Evolutionary conservation across 495 filamentous ascomycete species (phyloP), one percentile per base, ranked within the genome.

Genomic region (Sporormia fimetaria): DNA sequence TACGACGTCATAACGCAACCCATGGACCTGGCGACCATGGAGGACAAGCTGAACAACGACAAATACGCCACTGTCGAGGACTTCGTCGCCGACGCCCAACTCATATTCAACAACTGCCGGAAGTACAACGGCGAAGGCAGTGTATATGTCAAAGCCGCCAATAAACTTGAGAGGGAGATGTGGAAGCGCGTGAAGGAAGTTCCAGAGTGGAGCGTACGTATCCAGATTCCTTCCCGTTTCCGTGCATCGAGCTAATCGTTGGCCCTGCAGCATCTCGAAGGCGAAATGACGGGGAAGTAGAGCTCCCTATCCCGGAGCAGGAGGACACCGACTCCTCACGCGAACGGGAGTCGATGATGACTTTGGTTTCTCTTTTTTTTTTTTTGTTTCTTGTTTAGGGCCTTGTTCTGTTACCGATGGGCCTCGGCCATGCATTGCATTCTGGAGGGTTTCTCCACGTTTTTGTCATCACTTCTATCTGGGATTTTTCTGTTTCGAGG

Each of bases 1-100:
- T 98, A 96, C 67, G 85, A 93, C 49, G 88, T 96, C 26, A 96
- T 98, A 66, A 82, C 86, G 58, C 85, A 94, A 62, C 92, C 90
- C 9, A 98, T 98, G 90, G 90, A 98, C 59, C 66, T 98, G 27
- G 76, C 71, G 20, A 94, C 88, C 7, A 96, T 98, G 92, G 90
- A 98, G 58, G 75, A 76, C 44, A 92, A 93, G 62, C 80, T 92
- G 36, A 88, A 96, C 53, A 85, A 85, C 32, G 92, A 98, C 60
- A 74, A 82, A 56, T 98, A 98, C 56, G 74, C 75, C 6, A 85
- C 75, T 0, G 86, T 87, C 6, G 87, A 96, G 52, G 90, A 96
- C 42, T 96, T 98, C 56, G 79, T 90, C 63, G 75, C 73, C 40
- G 90, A 98, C 60, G 86, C 90, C 18, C 79, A 76, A 59, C 70